These are phyloP conservation scores for Russula griseocarnosa DNA, from an alignment of 768 basidiomycete species.

Conservation along the genomic window DNA sequence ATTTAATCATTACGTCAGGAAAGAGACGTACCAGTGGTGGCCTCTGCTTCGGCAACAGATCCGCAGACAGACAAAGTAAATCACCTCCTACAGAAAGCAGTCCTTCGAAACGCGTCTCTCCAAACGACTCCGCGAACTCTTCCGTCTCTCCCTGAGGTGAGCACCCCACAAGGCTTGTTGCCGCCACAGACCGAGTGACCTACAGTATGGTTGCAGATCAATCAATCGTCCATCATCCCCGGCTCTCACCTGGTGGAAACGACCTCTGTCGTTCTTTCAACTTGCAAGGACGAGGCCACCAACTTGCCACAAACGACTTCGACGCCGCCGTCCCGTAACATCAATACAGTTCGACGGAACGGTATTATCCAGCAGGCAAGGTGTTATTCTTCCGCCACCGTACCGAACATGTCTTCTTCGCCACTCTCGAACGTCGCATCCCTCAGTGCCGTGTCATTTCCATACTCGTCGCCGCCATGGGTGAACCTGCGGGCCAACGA, in stretches of 20 bases:
- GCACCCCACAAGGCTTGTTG: background rate
- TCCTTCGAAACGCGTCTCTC: background rate
- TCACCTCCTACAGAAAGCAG: background rate
- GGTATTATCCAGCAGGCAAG: background rate
- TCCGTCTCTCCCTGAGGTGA: conserved; percentile 16
- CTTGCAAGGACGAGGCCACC: background rate
- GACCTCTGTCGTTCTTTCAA: background rate
- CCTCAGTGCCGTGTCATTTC: background rate
- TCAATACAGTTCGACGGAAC: background rate
- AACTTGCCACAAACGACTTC: background rate
- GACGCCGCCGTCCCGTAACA: background rate
- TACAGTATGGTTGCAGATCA: background rate
- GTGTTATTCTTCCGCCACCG: background rate
- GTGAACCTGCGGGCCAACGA: background rate
- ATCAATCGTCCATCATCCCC: conserved; percentile 17
- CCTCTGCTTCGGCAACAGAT: background rate
- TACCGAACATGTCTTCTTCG: background rate
- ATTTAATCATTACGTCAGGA: background rate
- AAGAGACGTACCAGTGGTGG: background rate
- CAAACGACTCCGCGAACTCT: conserved; percentile 2
- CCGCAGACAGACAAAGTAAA: background rate
- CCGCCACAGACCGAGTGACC: background rate
- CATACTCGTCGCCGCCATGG: conserved; percentile 3
- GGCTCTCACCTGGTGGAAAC: conserved; percentile 1
- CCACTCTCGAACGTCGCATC: background rate